These are phyloP conservation scores for Begonia fuchsioides DNA, from an alignment of 306 rosid genomes.

Conservation along the genomic window DNA sequence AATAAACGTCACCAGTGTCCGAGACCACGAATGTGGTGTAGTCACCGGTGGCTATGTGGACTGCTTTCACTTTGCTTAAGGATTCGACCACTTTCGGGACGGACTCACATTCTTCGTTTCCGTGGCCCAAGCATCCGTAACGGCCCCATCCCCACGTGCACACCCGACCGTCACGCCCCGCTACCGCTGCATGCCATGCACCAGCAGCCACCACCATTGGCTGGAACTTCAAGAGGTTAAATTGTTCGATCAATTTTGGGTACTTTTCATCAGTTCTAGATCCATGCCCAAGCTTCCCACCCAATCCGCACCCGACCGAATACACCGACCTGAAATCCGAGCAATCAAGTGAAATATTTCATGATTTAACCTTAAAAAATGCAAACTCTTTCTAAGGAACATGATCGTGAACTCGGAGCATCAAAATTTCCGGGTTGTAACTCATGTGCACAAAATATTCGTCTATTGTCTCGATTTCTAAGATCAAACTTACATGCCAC, in stretches of 20 bases:
- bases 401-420: no score
- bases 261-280: slow-evolving; percentile 65
- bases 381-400: no score
- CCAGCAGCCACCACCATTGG: slow-evolving; percentile 85
- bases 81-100: slow-evolving; percentile 79
- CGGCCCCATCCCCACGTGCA: slow-evolving; percentile 99
- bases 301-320: slow-evolving; percentile 96
- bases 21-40: slow-evolving; percentile 86
- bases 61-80: slow-evolving; percentile 55
- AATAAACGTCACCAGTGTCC: slow-evolving; percentile 72
- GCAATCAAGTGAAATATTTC: no score
- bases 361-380: no score
- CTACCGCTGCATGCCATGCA: slow-evolving; percentile 99
- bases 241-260: slow-evolving; percentile 70
- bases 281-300: slow-evolving; percentile 96
- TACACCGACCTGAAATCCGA: slow-evolving; percentile 59
- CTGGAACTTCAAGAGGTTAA: slow-evolving; percentile 58
- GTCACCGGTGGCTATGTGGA: slow-evolving; percentile 88
- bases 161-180: slow-evolving; percentile 82
- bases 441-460: no score
- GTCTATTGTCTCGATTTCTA: no score
- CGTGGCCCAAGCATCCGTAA: slow-evolving; percentile 91
- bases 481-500: slow-evolving; percentile 88
- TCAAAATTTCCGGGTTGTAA: no score
- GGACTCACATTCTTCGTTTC: slow-evolving; percentile 83